A percentile compares a stretch with the other conserved stretches of the same genome.
Evolutionary conservation across 345 rosid species (phyloP).

Genomic region (Populus pruinosa): DNA sequence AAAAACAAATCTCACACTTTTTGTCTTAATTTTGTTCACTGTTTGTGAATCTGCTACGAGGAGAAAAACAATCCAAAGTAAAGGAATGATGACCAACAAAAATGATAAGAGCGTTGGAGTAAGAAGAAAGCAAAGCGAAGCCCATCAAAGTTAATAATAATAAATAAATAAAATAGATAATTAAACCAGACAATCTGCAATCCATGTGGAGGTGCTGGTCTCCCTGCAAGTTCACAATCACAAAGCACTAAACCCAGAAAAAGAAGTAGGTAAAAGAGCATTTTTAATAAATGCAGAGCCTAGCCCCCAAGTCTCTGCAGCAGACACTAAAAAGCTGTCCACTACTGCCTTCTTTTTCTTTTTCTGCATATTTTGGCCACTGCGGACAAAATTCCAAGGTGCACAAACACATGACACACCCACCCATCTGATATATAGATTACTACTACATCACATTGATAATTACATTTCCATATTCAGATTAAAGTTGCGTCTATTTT

Average conservation of each 20-base stretch:
- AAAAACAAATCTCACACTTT: too few relatives aligned
- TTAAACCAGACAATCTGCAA: constrained; percentile 11
- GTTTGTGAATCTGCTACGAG: too few relatives aligned
- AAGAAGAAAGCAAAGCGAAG: too few relatives aligned
- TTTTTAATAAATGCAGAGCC: constrained; percentile 4
- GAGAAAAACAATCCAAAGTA: too few relatives aligned
- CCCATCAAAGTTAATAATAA: too few relatives aligned
- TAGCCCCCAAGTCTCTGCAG: background rate
- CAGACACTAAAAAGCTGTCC: constrained; percentile 1
- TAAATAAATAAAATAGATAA: too few relatives aligned
- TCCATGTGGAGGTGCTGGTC: constrained; percentile 21
- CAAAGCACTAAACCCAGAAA: background rate
- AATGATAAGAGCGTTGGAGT: too few relatives aligned
- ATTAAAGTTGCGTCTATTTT: background rate
- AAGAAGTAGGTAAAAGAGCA: constrained; percentile 11
- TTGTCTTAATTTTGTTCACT: too few relatives aligned
- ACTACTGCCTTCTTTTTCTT: background rate
- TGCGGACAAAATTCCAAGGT: background rate
- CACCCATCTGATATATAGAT: too few relatives aligned
- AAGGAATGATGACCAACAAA: too few relatives aligned
- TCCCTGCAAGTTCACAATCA: constrained; percentile 1
- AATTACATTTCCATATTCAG: background rate
- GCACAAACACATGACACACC: background rate
- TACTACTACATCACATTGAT: background rate
- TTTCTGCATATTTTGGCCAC: background rate